Percentiles rank a stretch among this genome's conserved stretches.
These are phyloP conservation scores for Kitagawia praeruptora DNA, from an alignment of 129 eudicot genomes.

Conservation along the genomic window DNA sequence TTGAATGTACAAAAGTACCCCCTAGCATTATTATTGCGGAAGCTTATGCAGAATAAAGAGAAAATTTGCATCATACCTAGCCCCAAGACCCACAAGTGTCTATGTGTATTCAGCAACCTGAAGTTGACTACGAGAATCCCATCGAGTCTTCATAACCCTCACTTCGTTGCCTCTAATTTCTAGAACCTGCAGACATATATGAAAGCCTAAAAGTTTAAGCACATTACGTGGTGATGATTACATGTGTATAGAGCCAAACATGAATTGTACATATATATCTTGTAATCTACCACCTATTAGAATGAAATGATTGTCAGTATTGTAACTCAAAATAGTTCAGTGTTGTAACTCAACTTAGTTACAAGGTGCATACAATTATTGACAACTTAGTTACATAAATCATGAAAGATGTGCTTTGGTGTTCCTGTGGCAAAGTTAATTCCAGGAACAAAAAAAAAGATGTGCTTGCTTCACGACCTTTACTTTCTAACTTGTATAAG, in stretches of 20 bases:
- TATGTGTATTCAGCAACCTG: slow-evolving; percentile 66
- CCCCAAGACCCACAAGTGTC: not conserved
- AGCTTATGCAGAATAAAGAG: too few species aligned
- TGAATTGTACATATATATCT: not conserved
- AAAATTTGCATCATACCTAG: slow-evolving; percentile 26
- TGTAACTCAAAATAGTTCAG: not conserved
- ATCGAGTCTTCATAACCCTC: slow-evolving; percentile 59
- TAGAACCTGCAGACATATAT: slow-evolving; percentile 48
- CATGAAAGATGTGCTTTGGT: not conserved
- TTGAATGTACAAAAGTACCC: not conserved
- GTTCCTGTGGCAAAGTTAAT: not conserved
- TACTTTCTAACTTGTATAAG: not conserved
- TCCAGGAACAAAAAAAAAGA: not conserved
- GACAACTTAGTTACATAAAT: not conserved
- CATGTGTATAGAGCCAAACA: not conserved
- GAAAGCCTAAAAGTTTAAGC: not conserved
- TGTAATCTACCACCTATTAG: not conserved
- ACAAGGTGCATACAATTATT: not conserved
- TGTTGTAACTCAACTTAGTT: not conserved
- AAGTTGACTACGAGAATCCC: slow-evolving; percentile 49
- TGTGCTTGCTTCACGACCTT: not conserved
- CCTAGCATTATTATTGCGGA: not conserved
- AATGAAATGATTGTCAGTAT: not conserved
- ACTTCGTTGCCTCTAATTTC: slow-evolving; percentile 70
- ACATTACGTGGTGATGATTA: not conserved